A percentile compares a stretch with the other conserved stretches of the same genome.
phyloP scores from a whole-genome alignment of 2,329 filamentous ascomycete genomes.

The Xylaria sp. region DNA sequence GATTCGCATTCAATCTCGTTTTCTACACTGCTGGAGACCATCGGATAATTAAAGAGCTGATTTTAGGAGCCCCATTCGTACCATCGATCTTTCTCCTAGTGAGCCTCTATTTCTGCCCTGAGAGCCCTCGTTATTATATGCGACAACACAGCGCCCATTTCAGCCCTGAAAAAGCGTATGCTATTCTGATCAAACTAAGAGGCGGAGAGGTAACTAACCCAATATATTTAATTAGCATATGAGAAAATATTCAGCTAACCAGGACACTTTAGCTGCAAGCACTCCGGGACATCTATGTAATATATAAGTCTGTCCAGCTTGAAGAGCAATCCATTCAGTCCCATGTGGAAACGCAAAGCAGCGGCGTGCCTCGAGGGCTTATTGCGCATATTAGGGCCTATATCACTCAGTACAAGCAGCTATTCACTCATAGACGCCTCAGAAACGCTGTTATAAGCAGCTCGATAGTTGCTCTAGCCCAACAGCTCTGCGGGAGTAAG shows the following conservation, averaged over 20 bases:
- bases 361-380: conserved; percentile 32
- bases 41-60: conserved; percentile 45
- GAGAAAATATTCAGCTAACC: neutral
- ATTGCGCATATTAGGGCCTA: conserved; percentile 35
- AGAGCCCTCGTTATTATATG: conserved; percentile 55
- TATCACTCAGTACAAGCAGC: conserved; percentile 39
- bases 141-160: conserved; percentile 50
- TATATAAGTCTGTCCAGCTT: conserved; percentile 49
- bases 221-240: neutral
- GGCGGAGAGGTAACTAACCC: conserved; percentile 49
- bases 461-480: conserved; percentile 47
- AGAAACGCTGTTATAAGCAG: conserved; percentile 50
- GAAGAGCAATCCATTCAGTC: conserved; percentile 36
- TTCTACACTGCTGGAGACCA: conserved; percentile 45
- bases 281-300: conserved; percentile 54
- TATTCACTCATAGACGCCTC: conserved; percentile 43
- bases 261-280: conserved; percentile 51
- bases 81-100: conserved; percentile 50
- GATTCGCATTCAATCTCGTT: conserved; percentile 49
- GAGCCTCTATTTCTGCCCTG: conserved; percentile 52
- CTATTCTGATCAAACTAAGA: conserved; percentile 50
- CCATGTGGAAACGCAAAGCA: conserved; percentile 20
- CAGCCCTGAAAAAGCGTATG: conserved; percentile 49
- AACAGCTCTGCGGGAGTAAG: conserved; percentile 52
- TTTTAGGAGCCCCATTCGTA: conserved; percentile 51